These are phyloP conservation scores for Cystofilobasidium macerans DNA, from an alignment of 768 basidiomycete genomes.

Conservation along the genomic window DNA sequence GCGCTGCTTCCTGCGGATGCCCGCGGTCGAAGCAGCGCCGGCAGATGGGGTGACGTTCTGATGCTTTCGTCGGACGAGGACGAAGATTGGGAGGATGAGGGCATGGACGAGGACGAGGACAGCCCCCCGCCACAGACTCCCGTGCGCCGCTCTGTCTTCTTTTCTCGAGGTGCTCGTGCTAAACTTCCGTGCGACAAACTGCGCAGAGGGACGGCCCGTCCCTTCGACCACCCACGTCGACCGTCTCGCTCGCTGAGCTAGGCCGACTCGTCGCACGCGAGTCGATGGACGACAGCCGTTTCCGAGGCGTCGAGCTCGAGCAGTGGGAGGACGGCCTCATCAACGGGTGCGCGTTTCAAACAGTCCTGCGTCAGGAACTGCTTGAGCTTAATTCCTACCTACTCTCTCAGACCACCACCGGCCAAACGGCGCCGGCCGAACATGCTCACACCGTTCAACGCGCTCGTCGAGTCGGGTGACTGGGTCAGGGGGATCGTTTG, in stretches of 20 bases:
- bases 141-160: too few species aligned
- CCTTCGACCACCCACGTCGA: too few species aligned
- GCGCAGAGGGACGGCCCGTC: too few species aligned
- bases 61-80: constrained; percentile 14
- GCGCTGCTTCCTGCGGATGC: constrained; percentile 4
- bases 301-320: constrained; percentile 13
- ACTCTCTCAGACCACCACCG: neutral
- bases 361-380: too few species aligned
- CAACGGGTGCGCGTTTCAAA: too few species aligned
- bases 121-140: too few species aligned
- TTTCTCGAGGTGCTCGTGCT: too few species aligned
- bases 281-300: neutral
- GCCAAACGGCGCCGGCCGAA: constrained; percentile 25
- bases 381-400: too few species aligned
- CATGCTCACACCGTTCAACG: constrained; percentile 32
- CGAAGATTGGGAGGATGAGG: too few species aligned
- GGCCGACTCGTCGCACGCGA: neutral
- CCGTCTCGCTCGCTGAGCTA: too few species aligned
- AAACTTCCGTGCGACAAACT: too few species aligned
- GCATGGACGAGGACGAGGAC: neutral
- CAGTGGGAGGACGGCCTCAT: constrained; percentile 22
- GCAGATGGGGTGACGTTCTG: constrained; percentile 9
- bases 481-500: constrained; percentile 37
- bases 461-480: constrained; percentile 32
- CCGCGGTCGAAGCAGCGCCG: neutral